Conservation (phyloP, 169 alveolate genomes). For the Blepharisma undulans region DNA sequence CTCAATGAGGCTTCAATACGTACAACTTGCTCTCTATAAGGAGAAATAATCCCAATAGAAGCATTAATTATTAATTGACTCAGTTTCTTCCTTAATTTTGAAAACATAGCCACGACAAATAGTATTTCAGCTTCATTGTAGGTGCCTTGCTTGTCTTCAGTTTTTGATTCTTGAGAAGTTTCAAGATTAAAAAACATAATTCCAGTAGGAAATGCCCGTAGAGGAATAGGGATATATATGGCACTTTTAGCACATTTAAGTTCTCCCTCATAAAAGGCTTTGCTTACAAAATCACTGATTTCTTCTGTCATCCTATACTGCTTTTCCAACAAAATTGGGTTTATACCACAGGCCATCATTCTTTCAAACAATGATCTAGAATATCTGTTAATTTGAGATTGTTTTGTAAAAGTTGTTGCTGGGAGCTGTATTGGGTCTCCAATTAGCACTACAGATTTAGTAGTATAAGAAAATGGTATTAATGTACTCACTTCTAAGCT, state of each 20-base stretch:
- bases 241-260: not conserved
- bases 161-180: conserved; percentile 62
- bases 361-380: conserved; percentile 72
- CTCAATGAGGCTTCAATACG: conserved; percentile 45
- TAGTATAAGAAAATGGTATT: conserved; percentile 66
- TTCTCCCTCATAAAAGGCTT: conserved; percentile 42
- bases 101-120: conserved; percentile 50
- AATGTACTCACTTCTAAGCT: conserved; percentile 68
- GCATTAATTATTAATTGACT: conserved; percentile 55
- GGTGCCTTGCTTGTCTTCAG: conserved; percentile 51
- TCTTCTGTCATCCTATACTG: conserved; percentile 75
- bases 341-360: conserved; percentile 53
- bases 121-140: conserved; percentile 64
- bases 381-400: conserved; percentile 58
- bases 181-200: conserved; percentile 54
- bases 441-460: conserved; percentile 64
- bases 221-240: not conserved
- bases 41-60: conserved; percentile 94
- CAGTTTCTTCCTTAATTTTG: conserved; percentile 49
- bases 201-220: conserved; percentile 17
- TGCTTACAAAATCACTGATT: conserved; percentile 64
- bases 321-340: conserved; percentile 49
- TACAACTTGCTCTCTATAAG: conserved; percentile 92
- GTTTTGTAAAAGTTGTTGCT: conserved; percentile 69
- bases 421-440: conserved; percentile 80